Percentiles rank a stretch among this genome's conserved stretches.
These are phyloP conservation scores for Epichloe sylvatica DNA, from an alignment of 2,329 filamentous ascomycete genomes.

Conservation along the genomic window DNA sequence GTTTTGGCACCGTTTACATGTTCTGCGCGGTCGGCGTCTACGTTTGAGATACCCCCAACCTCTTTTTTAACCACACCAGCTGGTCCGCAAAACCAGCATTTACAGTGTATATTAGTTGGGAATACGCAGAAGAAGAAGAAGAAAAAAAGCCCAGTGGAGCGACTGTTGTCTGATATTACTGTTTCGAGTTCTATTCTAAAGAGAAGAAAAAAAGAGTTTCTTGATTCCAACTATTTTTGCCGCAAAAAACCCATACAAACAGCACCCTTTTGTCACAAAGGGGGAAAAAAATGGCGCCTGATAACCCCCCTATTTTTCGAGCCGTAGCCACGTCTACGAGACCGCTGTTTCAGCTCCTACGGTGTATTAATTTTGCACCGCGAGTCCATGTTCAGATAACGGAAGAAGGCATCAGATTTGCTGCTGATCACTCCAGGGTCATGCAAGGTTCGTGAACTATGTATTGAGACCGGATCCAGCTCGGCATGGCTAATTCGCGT, in stretches of 20 bases:
- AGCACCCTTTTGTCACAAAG: neutral
- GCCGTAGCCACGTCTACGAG: slow-evolving; percentile 67
- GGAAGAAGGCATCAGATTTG: slow-evolving; percentile 72
- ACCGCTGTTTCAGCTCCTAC: slow-evolving; percentile 52
- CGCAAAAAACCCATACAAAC: neutral
- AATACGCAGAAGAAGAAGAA: slow-evolving; percentile 12
- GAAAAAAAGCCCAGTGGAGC: slow-evolving; percentile 14
- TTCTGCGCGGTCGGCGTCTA: slow-evolving; percentile 98
- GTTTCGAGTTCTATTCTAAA: slow-evolving; percentile 5
- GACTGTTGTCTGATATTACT: slow-evolving; percentile 12
- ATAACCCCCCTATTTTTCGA: slow-evolving; percentile 45
- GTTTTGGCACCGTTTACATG: slow-evolving; percentile 92
- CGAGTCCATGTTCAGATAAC: slow-evolving; percentile 59
- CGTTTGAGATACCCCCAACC: slow-evolving; percentile 53
- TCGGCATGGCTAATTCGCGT: neutral
- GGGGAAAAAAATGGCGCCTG: slow-evolving; percentile 15
- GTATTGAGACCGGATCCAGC: neutral
- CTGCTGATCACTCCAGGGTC: slow-evolving; percentile 73
- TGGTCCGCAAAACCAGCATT: slow-evolving; percentile 9
- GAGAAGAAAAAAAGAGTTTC: neutral
- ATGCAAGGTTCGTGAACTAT: slow-evolving; percentile 59
- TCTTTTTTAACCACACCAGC: neutral
- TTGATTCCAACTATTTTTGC: neutral
- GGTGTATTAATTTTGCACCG: slow-evolving; percentile 45
- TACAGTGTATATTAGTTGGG: slow-evolving; percentile 25